phyloP scores from a whole-genome alignment of 352 stramenopile genomes.

The Globisporangium alternatum region DNA sequence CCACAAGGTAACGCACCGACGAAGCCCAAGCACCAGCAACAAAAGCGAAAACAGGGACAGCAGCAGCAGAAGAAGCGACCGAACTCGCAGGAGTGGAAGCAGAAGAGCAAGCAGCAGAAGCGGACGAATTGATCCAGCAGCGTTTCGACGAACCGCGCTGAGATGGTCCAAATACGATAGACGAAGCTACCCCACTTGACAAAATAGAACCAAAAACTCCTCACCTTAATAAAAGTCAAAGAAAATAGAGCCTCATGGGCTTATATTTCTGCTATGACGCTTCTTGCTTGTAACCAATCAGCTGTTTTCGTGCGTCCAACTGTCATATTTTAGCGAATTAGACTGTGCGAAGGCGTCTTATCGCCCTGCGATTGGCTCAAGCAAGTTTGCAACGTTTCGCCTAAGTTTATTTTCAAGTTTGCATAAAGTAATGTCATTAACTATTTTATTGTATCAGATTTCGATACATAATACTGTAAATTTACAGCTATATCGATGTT shows the following conservation, averaged over 20 bases:
- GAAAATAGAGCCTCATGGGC: neutral
- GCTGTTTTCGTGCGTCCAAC: too few species aligned
- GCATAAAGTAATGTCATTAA: neutral
- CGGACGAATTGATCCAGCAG: neutral
- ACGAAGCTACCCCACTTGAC: neutral
- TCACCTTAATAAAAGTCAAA: neutral
- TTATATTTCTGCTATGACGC: conserved; percentile 2
- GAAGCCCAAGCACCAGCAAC: neutral
- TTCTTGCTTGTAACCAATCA: neutral
- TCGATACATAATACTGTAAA: neutral
- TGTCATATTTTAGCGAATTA: neutral
- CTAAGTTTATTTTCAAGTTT: neutral
- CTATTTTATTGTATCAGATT: neutral
- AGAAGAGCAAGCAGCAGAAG: conserved; percentile 14
- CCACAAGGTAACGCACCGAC: neutral
- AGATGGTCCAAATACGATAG: conserved; percentile 1
- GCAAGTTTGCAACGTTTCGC: neutral
- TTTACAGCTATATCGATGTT: neutral
- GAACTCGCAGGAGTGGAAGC: conserved; percentile 5
- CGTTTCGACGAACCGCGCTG: neutral
- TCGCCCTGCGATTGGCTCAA: neutral
- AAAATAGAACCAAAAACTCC: conserved; percentile 2
- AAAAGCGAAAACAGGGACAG: neutral
- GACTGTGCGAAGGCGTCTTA: neutral
- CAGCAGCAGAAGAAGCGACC: neutral